Evolutionary conservation across 805 yeast species (phyloP).

Genomic region (Blastobotrys americana): DNA sequence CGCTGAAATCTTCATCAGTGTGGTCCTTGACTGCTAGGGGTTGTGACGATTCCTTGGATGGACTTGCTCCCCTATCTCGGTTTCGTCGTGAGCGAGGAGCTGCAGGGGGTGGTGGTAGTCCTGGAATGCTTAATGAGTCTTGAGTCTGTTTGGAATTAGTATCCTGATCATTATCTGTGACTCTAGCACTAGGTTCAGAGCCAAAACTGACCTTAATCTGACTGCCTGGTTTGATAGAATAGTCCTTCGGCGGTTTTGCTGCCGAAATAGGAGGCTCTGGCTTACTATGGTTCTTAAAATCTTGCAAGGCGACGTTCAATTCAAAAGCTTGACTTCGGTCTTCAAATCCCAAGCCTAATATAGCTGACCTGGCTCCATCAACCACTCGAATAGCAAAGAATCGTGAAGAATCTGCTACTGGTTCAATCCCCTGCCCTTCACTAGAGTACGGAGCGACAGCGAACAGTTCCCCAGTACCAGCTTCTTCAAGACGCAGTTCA

Average conservation of each 20-base stretch:
- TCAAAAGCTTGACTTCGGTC: conserved; percentile 32
- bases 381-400: conserved; percentile 33
- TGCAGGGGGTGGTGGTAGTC: conserved; percentile 27
- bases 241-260: conserved; percentile 15
- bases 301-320: conserved; percentile 34
- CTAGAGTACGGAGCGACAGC: conserved; percentile 32
- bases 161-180: too few relatives aligned
- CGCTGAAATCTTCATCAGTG: conserved; percentile 24
- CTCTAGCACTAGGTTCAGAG: too few relatives aligned
- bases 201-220: conserved; percentile 21
- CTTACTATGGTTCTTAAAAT: conserved; percentile 23
- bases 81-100: too few relatives aligned
- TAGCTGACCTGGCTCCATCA: conserved; percentile 31
- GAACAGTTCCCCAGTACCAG: conserved; percentile 28
- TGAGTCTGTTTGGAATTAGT: too few relatives aligned
- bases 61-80: too few relatives aligned
- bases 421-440: conserved; percentile 28
- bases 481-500: conserved; percentile 28
- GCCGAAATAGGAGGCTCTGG: conserved; percentile 5
- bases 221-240: conserved; percentile 25
- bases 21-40: too few relatives aligned
- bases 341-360: conserved; percentile 37
- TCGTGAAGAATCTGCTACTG: conserved; percentile 30
- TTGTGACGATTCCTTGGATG: too few relatives aligned
- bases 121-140: conserved; percentile 17